Evolutionary conservation across 2,329 filamentous ascomycete genomes (phyloP).

Genomic region (Samsoniella hepiali): DNA sequence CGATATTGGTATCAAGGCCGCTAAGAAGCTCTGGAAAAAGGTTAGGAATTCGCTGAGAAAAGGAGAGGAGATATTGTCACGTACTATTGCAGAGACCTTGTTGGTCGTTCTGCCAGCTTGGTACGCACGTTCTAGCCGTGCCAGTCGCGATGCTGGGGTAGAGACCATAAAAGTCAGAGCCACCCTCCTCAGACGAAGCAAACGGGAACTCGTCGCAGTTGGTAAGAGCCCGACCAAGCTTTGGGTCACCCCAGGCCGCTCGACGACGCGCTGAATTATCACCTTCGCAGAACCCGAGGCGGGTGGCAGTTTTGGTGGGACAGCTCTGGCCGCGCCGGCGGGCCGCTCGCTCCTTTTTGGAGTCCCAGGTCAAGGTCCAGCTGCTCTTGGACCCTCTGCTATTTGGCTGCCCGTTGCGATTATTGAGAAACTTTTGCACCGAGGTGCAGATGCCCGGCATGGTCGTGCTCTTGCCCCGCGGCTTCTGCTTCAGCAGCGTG

Average conservation of each 20-base stretch:
- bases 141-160: background rate
- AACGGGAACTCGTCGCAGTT: conserved; percentile 6
- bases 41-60: background rate
- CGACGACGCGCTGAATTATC: background rate
- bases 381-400: background rate
- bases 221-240: background rate
- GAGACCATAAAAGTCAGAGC: background rate
- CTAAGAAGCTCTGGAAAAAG: background rate
- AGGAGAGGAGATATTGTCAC: background rate
- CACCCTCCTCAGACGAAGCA: conserved; percentile 3
- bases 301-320: background rate
- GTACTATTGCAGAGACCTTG: conserved; percentile 2
- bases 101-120: conserved; percentile 1
- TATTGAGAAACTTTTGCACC: conserved; percentile 7
- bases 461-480: background rate
- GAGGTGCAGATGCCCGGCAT: conserved; percentile 5
- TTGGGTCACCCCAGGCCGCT: background rate
- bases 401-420: background rate
- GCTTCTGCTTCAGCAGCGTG: conserved; percentile 1
- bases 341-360: background rate
- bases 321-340: background rate
- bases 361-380: conserved; percentile 1
- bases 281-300: background rate
- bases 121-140: background rate
- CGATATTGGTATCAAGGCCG: background rate